Percentiles rank a stretch among this genome's conserved stretches.
Conservation (phyloP, 345 rosid genomes). For the Syzygium grande region DNA sequence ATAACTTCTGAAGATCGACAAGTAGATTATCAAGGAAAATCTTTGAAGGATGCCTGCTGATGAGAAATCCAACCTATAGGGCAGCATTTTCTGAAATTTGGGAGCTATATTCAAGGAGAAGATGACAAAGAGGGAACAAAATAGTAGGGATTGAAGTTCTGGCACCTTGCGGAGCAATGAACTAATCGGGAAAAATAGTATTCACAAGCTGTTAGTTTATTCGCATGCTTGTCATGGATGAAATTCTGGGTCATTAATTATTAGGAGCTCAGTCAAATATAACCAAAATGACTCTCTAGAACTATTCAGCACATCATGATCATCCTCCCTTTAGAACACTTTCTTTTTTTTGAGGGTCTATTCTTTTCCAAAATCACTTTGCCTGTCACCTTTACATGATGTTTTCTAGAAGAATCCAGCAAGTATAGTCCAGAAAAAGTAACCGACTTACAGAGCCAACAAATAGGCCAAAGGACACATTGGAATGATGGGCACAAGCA, state of each 20-base stretch:
- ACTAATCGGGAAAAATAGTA: background rate
- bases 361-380: background rate
- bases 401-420: background rate
- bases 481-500: background rate
- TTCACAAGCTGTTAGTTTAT: background rate
- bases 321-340: background rate
- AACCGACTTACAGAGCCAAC: background rate
- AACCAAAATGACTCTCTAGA: background rate
- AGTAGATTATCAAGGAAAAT: background rate
- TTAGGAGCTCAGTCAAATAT: background rate
- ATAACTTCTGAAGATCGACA: background rate
- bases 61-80: background rate
- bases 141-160: background rate
- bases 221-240: background rate
- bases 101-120: background rate
- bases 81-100: background rate
- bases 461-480: background rate
- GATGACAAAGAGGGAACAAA: background rate
- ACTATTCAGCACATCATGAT: background rate
- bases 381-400: background rate
- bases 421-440: background rate
- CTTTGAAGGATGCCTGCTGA: background rate
- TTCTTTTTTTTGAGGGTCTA: background rate
- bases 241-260: background rate
- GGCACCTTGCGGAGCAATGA: background rate